These are phyloP conservation scores for Clarkia xantiana DNA, from an alignment of 345 rosid species.

Conservation along the genomic window DNA sequence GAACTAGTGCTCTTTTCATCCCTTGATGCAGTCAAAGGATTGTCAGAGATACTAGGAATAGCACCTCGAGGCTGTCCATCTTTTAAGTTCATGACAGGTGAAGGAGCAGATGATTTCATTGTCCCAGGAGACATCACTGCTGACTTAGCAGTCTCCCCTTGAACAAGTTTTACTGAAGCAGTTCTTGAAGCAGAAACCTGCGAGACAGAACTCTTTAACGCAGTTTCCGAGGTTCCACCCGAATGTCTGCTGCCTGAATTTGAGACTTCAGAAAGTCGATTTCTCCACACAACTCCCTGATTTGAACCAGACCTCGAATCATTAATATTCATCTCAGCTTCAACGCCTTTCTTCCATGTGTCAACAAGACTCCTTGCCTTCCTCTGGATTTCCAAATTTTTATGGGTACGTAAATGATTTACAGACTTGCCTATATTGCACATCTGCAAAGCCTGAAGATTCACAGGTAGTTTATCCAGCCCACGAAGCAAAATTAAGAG, in stretches of 20 bases:
- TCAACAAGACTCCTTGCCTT: constrained; percentile 87
- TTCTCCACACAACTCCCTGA: constrained; percentile 50
- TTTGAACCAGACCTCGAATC: constrained; percentile 59
- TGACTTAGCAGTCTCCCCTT: constrained; percentile 39
- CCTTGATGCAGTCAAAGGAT: constrained; percentile 24
- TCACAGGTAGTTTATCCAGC: constrained; percentile 78
- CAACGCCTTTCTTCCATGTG: constrained; percentile 93
- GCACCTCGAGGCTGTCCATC: constrained; percentile 33
- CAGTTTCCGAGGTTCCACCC: constrained; percentile 48
- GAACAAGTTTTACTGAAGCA: constrained; percentile 35
- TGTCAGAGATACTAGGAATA: constrained; percentile 22
- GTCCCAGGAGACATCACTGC: constrained; percentile 31
- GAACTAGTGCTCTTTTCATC: constrained; percentile 79
- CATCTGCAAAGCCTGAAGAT: constrained; percentile 78
- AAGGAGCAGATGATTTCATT: constrained; percentile 30
- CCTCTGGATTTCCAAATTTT: constrained; percentile 70
- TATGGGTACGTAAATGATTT: constrained; percentile 69
- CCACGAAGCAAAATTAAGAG: constrained; percentile 66
- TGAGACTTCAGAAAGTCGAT: constrained; percentile 43
- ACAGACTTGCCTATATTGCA: constrained; percentile 89
- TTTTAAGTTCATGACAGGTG: constrained; percentile 25
- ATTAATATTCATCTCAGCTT: constrained; percentile 56
- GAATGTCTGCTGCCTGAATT: constrained; percentile 36
- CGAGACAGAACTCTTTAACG: constrained; percentile 35
- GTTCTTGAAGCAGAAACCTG: constrained; percentile 51